Evolutionary conservation across 176 grass and related monocot species (phyloP), one percentile per base, ranked within the genome.

Genomic region (Avena sativa): DNA sequence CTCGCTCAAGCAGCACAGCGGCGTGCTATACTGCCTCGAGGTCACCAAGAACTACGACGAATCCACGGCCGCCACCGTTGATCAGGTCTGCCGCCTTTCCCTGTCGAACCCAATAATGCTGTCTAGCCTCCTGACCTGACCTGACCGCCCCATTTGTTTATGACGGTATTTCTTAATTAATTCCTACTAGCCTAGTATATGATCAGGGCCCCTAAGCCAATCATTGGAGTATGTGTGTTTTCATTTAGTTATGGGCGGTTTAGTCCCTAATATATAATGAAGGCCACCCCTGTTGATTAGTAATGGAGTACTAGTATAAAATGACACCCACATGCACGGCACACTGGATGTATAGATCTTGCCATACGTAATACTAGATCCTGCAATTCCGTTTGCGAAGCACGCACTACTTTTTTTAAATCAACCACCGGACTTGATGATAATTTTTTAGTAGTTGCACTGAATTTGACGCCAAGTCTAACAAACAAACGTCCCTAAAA

Each of bases 41-140:
- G 76, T 99, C 85, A 91, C 97, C 12, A 96, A 94, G 84, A 96
- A 94, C 84, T 99, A 99, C 57, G 87, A 93, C 79, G 92, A 98
- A 49, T 61, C 67, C 58, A 87, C 87, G 11, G 92, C 84, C 52
- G 94, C 32, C 12, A 81, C 89, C 19, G 87, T 99, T 40, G 94
- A 96, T 71, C 92, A 92, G 97, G 94, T 4, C 5, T 23, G 72
- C 86, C 44, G 68, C 73, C 84, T 83, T 73, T 74, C 81, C 50
- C 44, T 67, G 4, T 67, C 67, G 17, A 62, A 62, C 79, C 34
- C 48, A 63, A 28, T 51, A 25, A 9, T 19, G 5, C 46, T 9
- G 2, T 11, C 51, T 7, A 28, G 56, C 20, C 71, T 32, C 62
- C 87, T 86, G 76, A 53, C 84, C 87, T 86, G 69, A 53, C 84